These are phyloP conservation scores for Lasiosphaeris hirsuta DNA, from an alignment of 495 filamentous ascomycete genomes.

Conservation along the genomic window DNA sequence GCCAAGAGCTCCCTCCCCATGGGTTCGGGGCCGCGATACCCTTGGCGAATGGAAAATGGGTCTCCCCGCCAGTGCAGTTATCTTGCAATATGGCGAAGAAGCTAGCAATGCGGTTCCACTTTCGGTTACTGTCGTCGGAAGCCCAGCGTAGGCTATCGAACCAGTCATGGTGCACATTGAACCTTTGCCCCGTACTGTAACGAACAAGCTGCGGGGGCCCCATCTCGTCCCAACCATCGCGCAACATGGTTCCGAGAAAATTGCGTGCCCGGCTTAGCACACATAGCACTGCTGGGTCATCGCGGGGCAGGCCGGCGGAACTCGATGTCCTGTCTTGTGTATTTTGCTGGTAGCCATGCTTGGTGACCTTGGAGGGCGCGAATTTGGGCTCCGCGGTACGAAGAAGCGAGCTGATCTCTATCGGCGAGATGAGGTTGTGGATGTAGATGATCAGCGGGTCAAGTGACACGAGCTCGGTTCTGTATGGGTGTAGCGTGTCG, in stretches of 20 bases:
- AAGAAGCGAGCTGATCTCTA: conserved; percentile 38
- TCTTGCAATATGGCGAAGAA: conserved; percentile 48
- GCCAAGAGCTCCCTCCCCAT: conserved; percentile 20
- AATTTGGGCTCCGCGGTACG: conserved; percentile 37
- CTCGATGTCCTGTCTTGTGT: conserved; percentile 42
- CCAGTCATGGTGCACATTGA: conserved; percentile 50
- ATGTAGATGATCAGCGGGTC: conserved; percentile 48
- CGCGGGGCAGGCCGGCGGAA: conserved; percentile 42
- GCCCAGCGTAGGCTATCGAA: conserved; percentile 30
- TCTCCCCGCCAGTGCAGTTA: conserved; percentile 44
- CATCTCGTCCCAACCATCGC: conserved; percentile 44
- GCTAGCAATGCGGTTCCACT: conserved; percentile 43
- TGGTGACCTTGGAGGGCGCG: conserved; percentile 39
- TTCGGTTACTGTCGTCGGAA: conserved; percentile 27
- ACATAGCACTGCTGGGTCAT: conserved; percentile 40
- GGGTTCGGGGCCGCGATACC: conserved; percentile 21
- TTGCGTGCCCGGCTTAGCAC: conserved; percentile 36
- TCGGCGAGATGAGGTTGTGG: conserved; percentile 36
- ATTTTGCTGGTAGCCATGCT: conserved; percentile 32
- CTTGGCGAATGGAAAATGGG: conserved; percentile 44
- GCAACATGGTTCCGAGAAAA: conserved; percentile 45
- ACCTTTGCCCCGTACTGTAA: conserved; percentile 42
- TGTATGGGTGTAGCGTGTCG: conserved; percentile 32
- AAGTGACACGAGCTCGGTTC: conserved; percentile 42
- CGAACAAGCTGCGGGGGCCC: conserved; percentile 49